Percentiles rank a stretch among this genome's conserved stretches.
These are phyloP conservation scores for Aspergillus felis DNA, from an alignment of 2,329 filamentous ascomycete genomes.

Conservation along the genomic window DNA sequence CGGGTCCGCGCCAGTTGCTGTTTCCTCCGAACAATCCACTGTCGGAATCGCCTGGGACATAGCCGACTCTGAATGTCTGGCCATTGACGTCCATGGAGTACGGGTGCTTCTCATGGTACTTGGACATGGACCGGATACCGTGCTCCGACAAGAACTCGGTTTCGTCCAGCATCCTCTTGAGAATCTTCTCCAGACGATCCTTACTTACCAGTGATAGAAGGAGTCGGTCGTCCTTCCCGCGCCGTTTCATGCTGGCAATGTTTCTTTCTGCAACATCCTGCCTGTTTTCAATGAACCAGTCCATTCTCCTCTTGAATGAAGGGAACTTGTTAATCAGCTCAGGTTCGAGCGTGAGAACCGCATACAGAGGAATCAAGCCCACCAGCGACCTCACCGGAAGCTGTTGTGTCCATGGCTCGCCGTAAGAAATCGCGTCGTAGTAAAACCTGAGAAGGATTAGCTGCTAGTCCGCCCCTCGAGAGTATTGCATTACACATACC, in stretches of 20 bases:
- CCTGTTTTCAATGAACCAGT: slow-evolving; percentile 91
- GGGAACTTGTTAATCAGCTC: slow-evolving; percentile 90
- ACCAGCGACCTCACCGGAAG: slow-evolving; percentile 89
- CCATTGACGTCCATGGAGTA: slow-evolving; percentile 96
- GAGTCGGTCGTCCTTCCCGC: slow-evolving; percentile 85
- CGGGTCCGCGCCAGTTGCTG: slow-evolving; percentile 95
- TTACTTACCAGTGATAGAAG: slow-evolving; percentile 88
- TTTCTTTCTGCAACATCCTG: slow-evolving; percentile 86
- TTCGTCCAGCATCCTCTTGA: slow-evolving; percentile 89
- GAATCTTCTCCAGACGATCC: slow-evolving; percentile 82
- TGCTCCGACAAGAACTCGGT: slow-evolving; percentile 88
- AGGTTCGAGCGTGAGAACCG: slow-evolving; percentile 86
- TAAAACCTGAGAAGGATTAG: slow-evolving; percentile 63
- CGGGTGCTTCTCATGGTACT: slow-evolving; percentile 83
- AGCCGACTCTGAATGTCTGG: slow-evolving; percentile 80
- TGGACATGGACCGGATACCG: slow-evolving; percentile 88
- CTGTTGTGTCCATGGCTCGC: slow-evolving; percentile 88
- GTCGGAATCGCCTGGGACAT: slow-evolving; percentile 93
- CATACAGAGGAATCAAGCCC: slow-evolving; percentile 88
- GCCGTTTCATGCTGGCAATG: slow-evolving; percentile 86
- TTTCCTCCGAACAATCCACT: slow-evolving; percentile 94
- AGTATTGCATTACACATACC: slow-evolving; percentile 22
- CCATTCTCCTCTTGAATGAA: slow-evolving; percentile 83
- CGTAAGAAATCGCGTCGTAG: slow-evolving; percentile 97
- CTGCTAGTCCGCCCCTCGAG: background rate